Evolutionary conservation across 140 eudicot species (phyloP).

Genomic region (Flaveria floridana): DNA sequence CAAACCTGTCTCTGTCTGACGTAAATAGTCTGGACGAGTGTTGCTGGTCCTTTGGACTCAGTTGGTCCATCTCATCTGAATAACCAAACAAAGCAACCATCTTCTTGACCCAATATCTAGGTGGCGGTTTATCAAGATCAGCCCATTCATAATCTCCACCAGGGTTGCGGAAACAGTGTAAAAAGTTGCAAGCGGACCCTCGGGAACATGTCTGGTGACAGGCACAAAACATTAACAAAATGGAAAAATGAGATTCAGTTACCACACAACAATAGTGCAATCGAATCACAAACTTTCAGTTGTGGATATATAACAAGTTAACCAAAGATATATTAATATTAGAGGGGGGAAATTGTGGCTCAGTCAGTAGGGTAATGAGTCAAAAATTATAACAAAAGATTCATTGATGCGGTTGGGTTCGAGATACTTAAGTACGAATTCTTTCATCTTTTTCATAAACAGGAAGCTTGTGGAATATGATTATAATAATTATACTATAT

Average conservation of each 20-base stretch:
- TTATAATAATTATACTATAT: neutral
- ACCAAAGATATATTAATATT: slow-evolving; percentile 16
- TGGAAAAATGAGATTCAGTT: neutral
- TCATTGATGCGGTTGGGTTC: neutral
- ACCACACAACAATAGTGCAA: slow-evolving; percentile 3
- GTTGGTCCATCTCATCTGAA: slow-evolving; percentile 49
- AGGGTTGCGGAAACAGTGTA: slow-evolving; percentile 92
- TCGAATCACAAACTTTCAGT: slow-evolving; percentile 3
- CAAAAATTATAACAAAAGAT: neutral
- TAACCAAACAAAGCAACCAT: slow-evolving; percentile 88
- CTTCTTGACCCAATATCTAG: slow-evolving; percentile 68
- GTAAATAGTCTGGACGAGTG: slow-evolving; percentile 37
- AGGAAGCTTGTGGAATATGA: neutral
- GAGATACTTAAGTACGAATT: neutral
- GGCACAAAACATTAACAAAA: slow-evolving; percentile 19
- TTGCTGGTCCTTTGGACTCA: slow-evolving; percentile 36
- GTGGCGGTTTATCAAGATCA: slow-evolving; percentile 88
- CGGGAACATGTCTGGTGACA: slow-evolving; percentile 70
- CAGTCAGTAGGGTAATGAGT: neutral
- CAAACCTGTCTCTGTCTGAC: slow-evolving; percentile 57
- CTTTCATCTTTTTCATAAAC: neutral
- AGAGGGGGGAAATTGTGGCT: neutral
- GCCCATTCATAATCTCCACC: slow-evolving; percentile 99
- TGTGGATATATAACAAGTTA: neutral
- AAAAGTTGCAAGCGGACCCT: slow-evolving; percentile 87